A percentile compares a stretch with the other conserved stretches of the same genome.
Evolutionary conservation across 2,329 filamentous ascomycete species (phyloP).

Genomic region (Fusarium tjaetaba): DNA sequence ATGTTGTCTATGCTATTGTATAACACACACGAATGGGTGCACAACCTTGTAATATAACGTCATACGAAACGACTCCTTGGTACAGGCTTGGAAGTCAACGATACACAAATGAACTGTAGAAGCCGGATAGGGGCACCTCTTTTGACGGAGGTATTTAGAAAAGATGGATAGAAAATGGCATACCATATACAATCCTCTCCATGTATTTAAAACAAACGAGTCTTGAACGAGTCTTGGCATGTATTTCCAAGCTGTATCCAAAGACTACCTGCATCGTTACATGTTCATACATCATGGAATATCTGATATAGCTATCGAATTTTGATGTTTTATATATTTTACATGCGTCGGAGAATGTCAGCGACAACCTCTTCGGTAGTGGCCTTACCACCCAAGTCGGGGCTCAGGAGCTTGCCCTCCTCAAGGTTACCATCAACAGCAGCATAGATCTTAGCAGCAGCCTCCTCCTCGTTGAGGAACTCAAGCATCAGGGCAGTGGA

Average conservation of each 20-base stretch:
- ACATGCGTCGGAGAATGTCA: slow-evolving; percentile 87
- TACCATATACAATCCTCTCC: slow-evolving; percentile 41
- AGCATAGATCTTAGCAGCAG: slow-evolving; percentile 88
- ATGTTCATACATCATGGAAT: background rate
- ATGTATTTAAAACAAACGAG: slow-evolving; percentile 17
- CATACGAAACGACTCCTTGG: slow-evolving; percentile 17
- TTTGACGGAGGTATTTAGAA: slow-evolving; percentile 9
- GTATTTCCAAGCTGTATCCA: slow-evolving; percentile 1
- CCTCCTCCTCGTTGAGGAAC: slow-evolving; percentile 87
- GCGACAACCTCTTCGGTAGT: slow-evolving; percentile 86
- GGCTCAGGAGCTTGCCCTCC: slow-evolving; percentile 83
- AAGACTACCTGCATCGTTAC: background rate
- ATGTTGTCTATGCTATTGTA: slow-evolving; percentile 32
- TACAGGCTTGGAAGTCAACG: slow-evolving; percentile 26
- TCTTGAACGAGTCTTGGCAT: slow-evolving; percentile 1
- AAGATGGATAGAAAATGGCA: slow-evolving; percentile 25
- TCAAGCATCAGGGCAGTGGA: slow-evolving; percentile 95
- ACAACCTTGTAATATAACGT: slow-evolving; percentile 44
- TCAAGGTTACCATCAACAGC: slow-evolving; percentile 92
- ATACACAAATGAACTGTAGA: slow-evolving; percentile 28
- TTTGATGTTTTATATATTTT: slow-evolving; percentile 45
- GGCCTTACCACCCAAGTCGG: slow-evolving; percentile 89
- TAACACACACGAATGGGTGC: slow-evolving; percentile 37
- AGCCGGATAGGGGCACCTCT: background rate
- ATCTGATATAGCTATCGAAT: slow-evolving; percentile 12